Conservation (phyloP, 371 early-diverging fungal species). For the Nematocida ironsii region DNA sequence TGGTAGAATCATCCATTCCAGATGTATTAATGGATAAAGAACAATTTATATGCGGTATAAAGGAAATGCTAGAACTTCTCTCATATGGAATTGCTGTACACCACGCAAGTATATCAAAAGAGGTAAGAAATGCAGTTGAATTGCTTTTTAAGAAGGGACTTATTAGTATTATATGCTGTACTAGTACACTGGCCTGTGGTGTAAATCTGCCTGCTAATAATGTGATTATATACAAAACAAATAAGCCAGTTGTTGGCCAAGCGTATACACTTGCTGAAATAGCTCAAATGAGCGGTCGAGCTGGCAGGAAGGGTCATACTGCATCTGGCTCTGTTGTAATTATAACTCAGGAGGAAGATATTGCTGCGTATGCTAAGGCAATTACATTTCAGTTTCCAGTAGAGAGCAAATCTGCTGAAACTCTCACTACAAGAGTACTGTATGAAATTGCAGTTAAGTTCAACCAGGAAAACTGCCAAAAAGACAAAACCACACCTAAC, state of each 20-base stretch:
- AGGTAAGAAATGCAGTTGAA: slow-evolving; percentile 33
- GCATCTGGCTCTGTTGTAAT: slow-evolving; percentile 1
- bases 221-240: slow-evolving; percentile 53
- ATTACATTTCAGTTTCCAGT: slow-evolving; percentile 41
- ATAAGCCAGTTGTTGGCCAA: slow-evolving; percentile 3
- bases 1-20: background rate
- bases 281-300: slow-evolving; percentile 55
- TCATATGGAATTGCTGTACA: slow-evolving; percentile 27
- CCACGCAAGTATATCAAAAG: slow-evolving; percentile 50
- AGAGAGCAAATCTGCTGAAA: slow-evolving; percentile 6
- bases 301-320: slow-evolving; percentile 21
- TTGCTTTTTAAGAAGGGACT: slow-evolving; percentile 30
- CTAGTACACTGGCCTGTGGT: slow-evolving; percentile 58
- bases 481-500: background rate
- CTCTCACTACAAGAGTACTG: slow-evolving; percentile 26
- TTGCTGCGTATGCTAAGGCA: background rate
- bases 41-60: background rate
- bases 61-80: slow-evolving; percentile 14
- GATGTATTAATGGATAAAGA: background rate
- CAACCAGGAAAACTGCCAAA: background rate
- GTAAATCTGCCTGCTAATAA: slow-evolving; percentile 57
- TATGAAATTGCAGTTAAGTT: slow-evolving; percentile 21
- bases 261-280: slow-evolving; percentile 28
- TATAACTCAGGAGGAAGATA: slow-evolving; percentile 14
- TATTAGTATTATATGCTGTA: slow-evolving; percentile 51